Percentiles rank a stretch among this genome's conserved stretches.
Conservation (phyloP, 2,329 filamentous ascomycete species). For the Aspergillus phoenicis region DNA sequence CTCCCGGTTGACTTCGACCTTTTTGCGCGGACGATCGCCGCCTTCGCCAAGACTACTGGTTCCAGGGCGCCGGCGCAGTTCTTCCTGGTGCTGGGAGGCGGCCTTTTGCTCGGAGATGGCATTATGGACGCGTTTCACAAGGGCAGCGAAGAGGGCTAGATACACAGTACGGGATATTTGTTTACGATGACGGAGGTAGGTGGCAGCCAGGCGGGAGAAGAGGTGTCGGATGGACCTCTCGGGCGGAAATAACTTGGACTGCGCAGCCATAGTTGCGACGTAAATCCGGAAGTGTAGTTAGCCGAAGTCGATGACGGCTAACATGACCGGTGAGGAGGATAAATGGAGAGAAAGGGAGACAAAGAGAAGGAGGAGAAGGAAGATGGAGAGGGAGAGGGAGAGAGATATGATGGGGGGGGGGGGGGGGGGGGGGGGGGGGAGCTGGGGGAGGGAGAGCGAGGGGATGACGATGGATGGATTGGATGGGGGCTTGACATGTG, state of each 20-base stretch:
- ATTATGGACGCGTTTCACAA: conserved; percentile 84
- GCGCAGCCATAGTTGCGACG: conserved; percentile 64
- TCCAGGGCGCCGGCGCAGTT: conserved; percentile 57
- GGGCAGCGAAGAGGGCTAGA: conserved; percentile 75
- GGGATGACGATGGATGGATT: conserved; percentile 1
- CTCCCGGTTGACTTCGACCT: conserved; percentile 89
- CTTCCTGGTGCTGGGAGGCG: conserved; percentile 69
- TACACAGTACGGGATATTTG: conserved; percentile 83
- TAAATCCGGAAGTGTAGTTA: conserved; percentile 15
- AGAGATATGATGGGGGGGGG: no score
- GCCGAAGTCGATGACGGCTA: conserved; percentile 24
- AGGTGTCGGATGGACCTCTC: conserved; percentile 67
- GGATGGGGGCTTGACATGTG: conserved; percentile 21
- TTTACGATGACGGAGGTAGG: conserved; percentile 79
- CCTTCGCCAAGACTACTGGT: conserved; percentile 41
- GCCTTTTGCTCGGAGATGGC: conserved; percentile 93
- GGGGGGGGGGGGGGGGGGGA: no score
- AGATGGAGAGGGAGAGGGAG: conserved; percentile 1
- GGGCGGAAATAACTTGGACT: conserved; percentile 70
- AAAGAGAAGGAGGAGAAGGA: neutral
- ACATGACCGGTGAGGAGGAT: conserved; percentile 21
- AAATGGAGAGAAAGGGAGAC: neutral
- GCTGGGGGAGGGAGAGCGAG: no score
- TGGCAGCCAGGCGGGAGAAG: conserved; percentile 66
- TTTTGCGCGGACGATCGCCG: conserved; percentile 59